Evolutionary conservation across 305 asterid genomes (phyloP).

Genomic region (Salvia sclarea): DNA sequence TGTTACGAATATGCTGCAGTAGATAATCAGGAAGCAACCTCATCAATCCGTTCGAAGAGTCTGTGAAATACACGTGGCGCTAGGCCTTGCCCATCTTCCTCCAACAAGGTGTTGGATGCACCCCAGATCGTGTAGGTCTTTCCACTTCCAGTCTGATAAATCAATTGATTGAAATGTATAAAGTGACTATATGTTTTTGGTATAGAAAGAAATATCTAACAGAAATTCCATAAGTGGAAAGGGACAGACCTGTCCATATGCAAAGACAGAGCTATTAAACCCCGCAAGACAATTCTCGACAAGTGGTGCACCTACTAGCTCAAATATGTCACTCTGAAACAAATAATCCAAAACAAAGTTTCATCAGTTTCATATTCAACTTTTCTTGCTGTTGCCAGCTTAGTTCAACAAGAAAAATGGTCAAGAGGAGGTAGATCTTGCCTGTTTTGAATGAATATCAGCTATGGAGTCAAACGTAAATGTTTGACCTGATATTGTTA

Average conservation of each 20-base stretch:
- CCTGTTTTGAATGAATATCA: slow-evolving; percentile 81
- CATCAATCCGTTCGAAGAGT: slow-evolving; percentile 74
- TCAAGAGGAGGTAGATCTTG: slow-evolving; percentile 33
- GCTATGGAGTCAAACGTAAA: slow-evolving; percentile 92
- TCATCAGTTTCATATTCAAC: slow-evolving; percentile 13
- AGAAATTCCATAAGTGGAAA: slow-evolving; percentile 15
- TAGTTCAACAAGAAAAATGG: background rate
- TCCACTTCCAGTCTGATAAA: slow-evolving; percentile 93
- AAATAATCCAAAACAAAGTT: slow-evolving; percentile 29
- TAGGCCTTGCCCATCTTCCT: slow-evolving; percentile 84
- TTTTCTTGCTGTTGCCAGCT: background rate
- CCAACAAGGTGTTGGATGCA: slow-evolving; percentile 82
- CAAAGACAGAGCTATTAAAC: slow-evolving; percentile 95
- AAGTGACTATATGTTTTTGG: background rate
- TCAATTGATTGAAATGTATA: slow-evolving; percentile 25
- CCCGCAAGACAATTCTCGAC: slow-evolving; percentile 96
- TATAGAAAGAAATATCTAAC: background rate
- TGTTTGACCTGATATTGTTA: slow-evolving; percentile 74
- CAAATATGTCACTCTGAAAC: slow-evolving; percentile 82
- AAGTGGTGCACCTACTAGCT: slow-evolving; percentile 92
- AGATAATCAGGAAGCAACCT: slow-evolving; percentile 47
- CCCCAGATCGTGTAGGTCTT: slow-evolving; percentile 99
- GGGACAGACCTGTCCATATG: slow-evolving; percentile 83
- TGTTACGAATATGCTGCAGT: background rate
- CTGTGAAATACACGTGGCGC: slow-evolving; percentile 91